phyloP scores from a whole-genome alignment of 1,284 basidiomycete species.

The Fistulinella cinereoalba region DNA sequence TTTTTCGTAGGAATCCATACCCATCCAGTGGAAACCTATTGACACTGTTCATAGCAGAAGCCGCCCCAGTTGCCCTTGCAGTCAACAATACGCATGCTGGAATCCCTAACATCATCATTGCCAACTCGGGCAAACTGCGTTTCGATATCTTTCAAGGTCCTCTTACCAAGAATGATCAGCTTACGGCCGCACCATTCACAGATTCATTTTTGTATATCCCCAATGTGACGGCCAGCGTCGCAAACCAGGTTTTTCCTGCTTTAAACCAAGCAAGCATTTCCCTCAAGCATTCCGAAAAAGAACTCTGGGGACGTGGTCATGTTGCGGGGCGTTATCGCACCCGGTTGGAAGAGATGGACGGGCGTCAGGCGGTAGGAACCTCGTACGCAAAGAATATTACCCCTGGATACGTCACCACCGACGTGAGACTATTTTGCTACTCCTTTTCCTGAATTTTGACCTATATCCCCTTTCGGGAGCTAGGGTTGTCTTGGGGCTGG shows the following conservation, averaged over 20 bases:
- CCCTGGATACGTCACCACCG: conserved; percentile 70
- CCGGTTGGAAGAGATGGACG: conserved; percentile 59
- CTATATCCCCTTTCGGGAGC: no score
- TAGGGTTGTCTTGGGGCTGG: conserved; percentile 71
- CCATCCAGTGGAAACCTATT: conserved; percentile 65
- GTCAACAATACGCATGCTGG: conserved; percentile 58
- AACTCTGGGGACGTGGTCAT: conserved; percentile 49
- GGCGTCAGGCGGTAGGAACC: conserved; percentile 15
- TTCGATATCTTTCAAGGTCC: conserved; percentile 69
- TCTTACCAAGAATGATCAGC: conserved; percentile 78
- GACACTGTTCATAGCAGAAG: conserved; percentile 59
- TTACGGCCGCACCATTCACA: conserved; percentile 65
- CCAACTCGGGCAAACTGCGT: conserved; percentile 72
- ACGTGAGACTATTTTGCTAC: conserved; percentile 43
- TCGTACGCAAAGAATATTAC: conserved; percentile 48
- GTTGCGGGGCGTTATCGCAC: conserved; percentile 51
- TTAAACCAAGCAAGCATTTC: conserved; percentile 58
- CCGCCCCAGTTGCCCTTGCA: conserved; percentile 53
- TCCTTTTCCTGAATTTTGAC: background rate
- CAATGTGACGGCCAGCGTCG: conserved; percentile 47
- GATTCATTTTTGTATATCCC: conserved; percentile 61
- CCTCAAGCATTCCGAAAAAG: conserved; percentile 35
- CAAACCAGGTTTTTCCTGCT: conserved; percentile 50
- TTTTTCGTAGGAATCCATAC: conserved; percentile 50
- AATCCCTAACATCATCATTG: conserved; percentile 67